phyloP scores from a whole-genome alignment of 2,329 filamentous ascomycete species.

The Colletotrichum theobromicola region DNA sequence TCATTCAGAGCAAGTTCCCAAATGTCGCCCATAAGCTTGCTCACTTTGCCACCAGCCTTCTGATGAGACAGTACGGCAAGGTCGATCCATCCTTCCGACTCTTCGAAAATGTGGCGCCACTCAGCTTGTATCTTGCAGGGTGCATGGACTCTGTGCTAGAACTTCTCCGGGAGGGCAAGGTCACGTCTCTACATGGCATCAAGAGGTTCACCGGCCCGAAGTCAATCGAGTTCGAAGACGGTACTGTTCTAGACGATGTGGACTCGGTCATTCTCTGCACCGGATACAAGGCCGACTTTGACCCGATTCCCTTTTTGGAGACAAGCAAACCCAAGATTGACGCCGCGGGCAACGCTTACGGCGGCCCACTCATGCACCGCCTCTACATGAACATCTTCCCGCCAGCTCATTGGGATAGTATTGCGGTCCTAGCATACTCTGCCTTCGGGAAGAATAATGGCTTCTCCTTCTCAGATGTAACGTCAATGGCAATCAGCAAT shows the following conservation, averaged over 20 bases:
- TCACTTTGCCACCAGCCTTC: neutral
- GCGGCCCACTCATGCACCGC: slow-evolving; percentile 31
- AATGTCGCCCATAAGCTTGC: slow-evolving; percentile 12
- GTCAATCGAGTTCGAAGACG: slow-evolving; percentile 29
- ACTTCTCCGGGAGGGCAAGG: slow-evolving; percentile 28
- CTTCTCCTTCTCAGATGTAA: slow-evolving; percentile 39
- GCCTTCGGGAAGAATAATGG: slow-evolving; percentile 33
- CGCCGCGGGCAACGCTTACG: slow-evolving; percentile 25
- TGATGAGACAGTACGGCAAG: slow-evolving; percentile 17
- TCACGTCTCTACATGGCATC: slow-evolving; percentile 32
- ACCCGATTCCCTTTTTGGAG: slow-evolving; percentile 25
- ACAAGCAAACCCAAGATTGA: slow-evolving; percentile 23
- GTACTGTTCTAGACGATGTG: slow-evolving; percentile 27
- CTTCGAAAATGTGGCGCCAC: slow-evolving; percentile 23
- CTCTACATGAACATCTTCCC: slow-evolving; percentile 47
- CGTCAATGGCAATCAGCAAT: slow-evolving; percentile 43
- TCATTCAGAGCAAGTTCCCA: slow-evolving; percentile 28
- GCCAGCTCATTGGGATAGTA: slow-evolving; percentile 38
- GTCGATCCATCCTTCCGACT: slow-evolving; percentile 36
- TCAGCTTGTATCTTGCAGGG: slow-evolving; percentile 23
- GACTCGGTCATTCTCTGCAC: slow-evolving; percentile 33
- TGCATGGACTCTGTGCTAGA: slow-evolving; percentile 29
- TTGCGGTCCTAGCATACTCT: slow-evolving; percentile 37
- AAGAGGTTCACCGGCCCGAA: slow-evolving; percentile 26
- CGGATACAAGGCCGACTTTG: slow-evolving; percentile 30